Conservation (phyloP, 2,329 filamentous ascomycete species). For the Fusarium phyllophilum region DNA sequence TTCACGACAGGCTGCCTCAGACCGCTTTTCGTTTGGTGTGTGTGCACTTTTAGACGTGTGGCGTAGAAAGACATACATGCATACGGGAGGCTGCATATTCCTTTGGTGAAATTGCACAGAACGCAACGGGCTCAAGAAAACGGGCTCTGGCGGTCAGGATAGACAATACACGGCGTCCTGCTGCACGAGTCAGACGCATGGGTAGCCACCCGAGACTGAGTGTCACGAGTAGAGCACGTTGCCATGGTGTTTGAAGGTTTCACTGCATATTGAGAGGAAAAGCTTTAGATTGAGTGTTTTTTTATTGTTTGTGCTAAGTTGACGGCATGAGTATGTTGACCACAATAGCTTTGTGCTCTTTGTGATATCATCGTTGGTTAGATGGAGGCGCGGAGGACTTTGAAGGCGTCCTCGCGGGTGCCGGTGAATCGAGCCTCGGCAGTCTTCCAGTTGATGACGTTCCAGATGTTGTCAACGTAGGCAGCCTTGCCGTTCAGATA, state of each 20-base stretch:
- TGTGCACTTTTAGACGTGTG: constrained; percentile 8
- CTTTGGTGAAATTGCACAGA: neutral
- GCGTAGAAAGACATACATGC: constrained; percentile 15
- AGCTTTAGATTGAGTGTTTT: neutral
- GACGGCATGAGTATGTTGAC: neutral
- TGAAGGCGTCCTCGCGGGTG: constrained; percentile 57
- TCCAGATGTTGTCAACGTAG: constrained; percentile 82
- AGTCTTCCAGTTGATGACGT: constrained; percentile 80
- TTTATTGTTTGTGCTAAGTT: neutral
- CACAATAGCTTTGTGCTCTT: neutral
- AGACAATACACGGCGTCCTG: constrained; percentile 9
- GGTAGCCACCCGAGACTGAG: constrained; percentile 36
- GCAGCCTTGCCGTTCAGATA: constrained; percentile 80
- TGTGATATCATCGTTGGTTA: constrained; percentile 29
- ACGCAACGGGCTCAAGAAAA: neutral
- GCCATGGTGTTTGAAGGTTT: neutral
- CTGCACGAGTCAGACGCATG: constrained; percentile 26
- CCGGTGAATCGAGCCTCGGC: constrained; percentile 71
- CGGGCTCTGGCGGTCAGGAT: constrained; percentile 22
- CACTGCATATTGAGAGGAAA: neutral
- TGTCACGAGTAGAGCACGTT: constrained; percentile 37
- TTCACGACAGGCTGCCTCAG: neutral
- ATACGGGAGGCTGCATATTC: constrained; percentile 21
- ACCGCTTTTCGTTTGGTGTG: neutral
- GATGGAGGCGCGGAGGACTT: constrained; percentile 55